Percentiles rank a stretch among this genome's conserved stretches.
phyloP scores from a whole-genome alignment of 164 flowering plant species.

The Nymphaea colorata region DNA sequence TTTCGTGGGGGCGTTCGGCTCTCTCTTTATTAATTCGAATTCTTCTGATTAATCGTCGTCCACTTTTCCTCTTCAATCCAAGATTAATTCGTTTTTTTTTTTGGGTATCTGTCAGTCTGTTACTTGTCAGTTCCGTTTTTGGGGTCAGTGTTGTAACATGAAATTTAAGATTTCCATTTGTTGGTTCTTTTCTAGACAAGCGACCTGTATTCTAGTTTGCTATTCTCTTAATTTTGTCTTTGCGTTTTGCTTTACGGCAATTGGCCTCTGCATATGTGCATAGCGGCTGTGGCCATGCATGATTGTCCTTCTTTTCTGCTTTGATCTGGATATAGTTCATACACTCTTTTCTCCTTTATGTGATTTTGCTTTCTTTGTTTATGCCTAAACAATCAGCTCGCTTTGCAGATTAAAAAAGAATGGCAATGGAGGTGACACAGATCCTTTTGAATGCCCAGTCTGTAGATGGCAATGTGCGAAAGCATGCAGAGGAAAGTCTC shows the following conservation, averaged over 20 bases:
- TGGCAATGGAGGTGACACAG: constrained; percentile 74
- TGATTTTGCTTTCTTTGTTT: no score
- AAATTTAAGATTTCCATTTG: no score
- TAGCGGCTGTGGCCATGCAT: neutral
- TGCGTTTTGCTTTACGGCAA: neutral
- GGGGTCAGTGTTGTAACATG: neutral
- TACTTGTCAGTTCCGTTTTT: no score
- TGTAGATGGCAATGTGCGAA: constrained; percentile 47
- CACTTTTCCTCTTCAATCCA: no score
- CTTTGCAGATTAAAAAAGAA: constrained; percentile 7
- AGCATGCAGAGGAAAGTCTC: constrained; percentile 44
- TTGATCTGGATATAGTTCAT: neutral
- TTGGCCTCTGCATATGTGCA: neutral
- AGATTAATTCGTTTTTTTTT: no score
- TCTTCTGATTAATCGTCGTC: no score
- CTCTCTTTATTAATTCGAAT: no score
- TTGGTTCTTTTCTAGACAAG: neutral
- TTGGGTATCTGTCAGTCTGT: no score
- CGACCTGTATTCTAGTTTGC: neutral
- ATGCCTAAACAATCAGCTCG: neutral
- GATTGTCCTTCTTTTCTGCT: neutral
- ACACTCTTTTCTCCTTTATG: neutral
- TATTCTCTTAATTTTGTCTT: neutral
- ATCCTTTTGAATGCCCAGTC: constrained; percentile 64
- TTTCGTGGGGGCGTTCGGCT: no score